phyloP scores from a whole-genome alignment of 371 early-diverging fungal species.

The Smittium culicis region DNA sequence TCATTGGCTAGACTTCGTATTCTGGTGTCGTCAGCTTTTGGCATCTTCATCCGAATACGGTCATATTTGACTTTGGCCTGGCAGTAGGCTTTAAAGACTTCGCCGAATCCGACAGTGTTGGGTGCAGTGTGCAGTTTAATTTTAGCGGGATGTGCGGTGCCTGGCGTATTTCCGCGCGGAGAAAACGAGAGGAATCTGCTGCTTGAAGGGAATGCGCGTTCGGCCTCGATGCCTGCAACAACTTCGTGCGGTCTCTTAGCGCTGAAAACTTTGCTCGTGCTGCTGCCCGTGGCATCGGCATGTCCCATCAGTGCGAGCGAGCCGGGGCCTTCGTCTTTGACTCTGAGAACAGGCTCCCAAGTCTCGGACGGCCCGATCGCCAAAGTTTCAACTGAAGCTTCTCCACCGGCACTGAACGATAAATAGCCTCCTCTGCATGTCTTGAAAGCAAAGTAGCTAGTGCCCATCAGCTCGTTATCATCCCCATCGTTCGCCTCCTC shows the following conservation, averaged over 20 bases:
- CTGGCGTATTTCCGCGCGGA: background rate
- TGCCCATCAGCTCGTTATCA: no score
- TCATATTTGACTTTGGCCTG: slow-evolving; percentile 10
- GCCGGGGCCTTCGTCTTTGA: background rate
- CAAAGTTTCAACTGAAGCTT: slow-evolving; percentile 7
- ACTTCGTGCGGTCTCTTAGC: background rate
- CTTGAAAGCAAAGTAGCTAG: slow-evolving; percentile 6
- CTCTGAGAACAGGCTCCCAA: slow-evolving; percentile 10
- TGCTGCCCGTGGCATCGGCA: background rate
- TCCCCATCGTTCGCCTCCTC: background rate
- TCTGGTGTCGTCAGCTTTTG: background rate
- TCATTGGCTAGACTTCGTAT: slow-evolving; percentile 1
- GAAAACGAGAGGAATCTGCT: slow-evolving; percentile 4
- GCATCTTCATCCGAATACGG: background rate
- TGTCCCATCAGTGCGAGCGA: slow-evolving; percentile 7
- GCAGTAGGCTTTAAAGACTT: slow-evolving; percentile 9
- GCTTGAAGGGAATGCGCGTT: background rate
- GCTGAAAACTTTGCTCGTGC: background rate
- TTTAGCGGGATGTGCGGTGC: background rate
- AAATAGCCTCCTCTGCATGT: slow-evolving; percentile 9
- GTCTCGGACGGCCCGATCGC: slow-evolving; percentile 12
- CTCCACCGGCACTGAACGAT: background rate
- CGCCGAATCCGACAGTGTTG: background rate
- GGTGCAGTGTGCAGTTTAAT: background rate
- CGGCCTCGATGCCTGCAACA: background rate